These are phyloP conservation scores for Colletotrichum navitas DNA, from an alignment of 2,329 filamentous ascomycete species.

Conservation along the genomic window DNA sequence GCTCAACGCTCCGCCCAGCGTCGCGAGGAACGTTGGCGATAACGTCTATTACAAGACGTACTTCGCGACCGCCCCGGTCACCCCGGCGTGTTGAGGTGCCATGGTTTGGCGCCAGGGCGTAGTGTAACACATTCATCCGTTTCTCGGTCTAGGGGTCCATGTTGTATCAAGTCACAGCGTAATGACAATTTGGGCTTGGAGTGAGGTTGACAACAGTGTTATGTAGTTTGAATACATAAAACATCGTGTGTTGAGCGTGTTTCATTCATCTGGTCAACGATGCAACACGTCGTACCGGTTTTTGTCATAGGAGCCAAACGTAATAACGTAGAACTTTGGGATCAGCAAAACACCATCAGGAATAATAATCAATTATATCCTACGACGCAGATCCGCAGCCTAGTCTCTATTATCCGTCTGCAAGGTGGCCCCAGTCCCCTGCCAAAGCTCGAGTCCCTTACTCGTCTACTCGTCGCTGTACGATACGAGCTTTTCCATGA, in stretches of 20 bases:
- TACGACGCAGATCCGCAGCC: no score
- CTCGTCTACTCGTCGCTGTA: not conserved
- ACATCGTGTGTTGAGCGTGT: not conserved
- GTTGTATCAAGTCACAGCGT: not conserved
- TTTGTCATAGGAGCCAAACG: not conserved
- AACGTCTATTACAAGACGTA: constrained; percentile 37
- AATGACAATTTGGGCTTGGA: not conserved
- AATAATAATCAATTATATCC: no score
- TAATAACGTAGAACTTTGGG: not conserved
- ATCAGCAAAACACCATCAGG: no score
- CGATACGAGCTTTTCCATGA: not conserved
- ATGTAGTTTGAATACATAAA: not conserved
- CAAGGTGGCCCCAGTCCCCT: not conserved
- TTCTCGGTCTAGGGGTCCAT: no score
- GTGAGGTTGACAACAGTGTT: not conserved
- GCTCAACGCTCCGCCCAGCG: constrained; percentile 19
- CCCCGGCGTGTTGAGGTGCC: constrained; percentile 6
- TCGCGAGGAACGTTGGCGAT: constrained; percentile 21
- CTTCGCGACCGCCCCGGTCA: constrained; percentile 21
- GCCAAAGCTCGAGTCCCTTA: not conserved
- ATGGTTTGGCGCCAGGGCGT: no score
- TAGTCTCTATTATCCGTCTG: not conserved
- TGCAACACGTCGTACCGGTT: not conserved
- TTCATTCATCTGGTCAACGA: no score
- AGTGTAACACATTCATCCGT: no score